Percentiles rank a stretch among this genome's conserved stretches.
phyloP scores from a whole-genome alignment of 345 rosid species.

The Boechera stricta region DNA sequence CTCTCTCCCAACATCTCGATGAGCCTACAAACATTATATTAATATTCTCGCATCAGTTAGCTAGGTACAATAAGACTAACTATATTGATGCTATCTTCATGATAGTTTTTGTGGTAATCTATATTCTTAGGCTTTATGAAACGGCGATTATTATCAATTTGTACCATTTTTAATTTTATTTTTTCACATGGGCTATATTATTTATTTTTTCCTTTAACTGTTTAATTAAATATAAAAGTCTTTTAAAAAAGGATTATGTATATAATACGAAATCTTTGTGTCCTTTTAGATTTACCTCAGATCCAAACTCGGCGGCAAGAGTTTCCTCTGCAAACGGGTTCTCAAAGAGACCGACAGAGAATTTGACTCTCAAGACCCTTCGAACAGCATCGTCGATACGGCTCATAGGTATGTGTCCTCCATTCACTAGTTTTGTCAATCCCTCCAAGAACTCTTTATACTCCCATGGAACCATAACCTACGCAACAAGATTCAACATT shows the following conservation, averaged over 20 bases:
- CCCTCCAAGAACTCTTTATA: constrained; percentile 56
- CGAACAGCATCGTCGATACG: constrained; percentile 88
- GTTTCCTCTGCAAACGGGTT: constrained; percentile 57
- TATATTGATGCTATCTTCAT: background rate
- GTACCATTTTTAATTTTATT: background rate
- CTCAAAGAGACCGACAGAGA: constrained; percentile 77
- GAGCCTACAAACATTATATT: constrained; percentile 51
- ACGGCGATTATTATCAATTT: background rate
- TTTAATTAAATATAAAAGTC: background rate
- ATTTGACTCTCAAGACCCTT: constrained; percentile 80
- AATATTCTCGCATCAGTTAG: background rate
- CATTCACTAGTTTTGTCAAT: constrained; percentile 53
- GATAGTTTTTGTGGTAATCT: background rate
- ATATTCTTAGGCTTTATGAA: background rate
- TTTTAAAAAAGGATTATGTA: background rate
- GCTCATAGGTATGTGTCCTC: constrained; percentile 57
- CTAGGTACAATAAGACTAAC: background rate
- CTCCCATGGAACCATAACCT: constrained; percentile 76
- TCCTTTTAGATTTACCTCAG: constrained; percentile 51
- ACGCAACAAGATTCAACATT: constrained; percentile 7
- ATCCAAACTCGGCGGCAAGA: constrained; percentile 55
- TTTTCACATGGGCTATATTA: background rate
- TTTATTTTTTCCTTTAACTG: background rate
- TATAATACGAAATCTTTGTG: constrained; percentile 1
- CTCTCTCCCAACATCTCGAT: constrained; percentile 72